phyloP scores from a whole-genome alignment of 768 basidiomycete genomes.

The Cystofilobasidium macerans region DNA sequence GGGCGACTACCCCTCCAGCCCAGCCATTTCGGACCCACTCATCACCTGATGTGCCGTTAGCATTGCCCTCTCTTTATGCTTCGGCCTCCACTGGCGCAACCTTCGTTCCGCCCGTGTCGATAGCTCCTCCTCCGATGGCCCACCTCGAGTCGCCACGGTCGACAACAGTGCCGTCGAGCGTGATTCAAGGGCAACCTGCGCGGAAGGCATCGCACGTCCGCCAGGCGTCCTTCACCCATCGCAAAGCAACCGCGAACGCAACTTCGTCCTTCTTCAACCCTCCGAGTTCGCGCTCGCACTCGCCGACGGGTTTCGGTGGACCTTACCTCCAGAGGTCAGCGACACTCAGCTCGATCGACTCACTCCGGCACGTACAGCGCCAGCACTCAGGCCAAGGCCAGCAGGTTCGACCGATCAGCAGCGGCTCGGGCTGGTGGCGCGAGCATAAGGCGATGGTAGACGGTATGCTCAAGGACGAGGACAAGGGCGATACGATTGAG shows the following conservation, averaged over 20 bases:
- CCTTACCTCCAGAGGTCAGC: conserved; percentile 5
- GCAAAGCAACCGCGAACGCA: conserved; percentile 6
- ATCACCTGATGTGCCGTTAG: not conserved
- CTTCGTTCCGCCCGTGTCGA: not conserved
- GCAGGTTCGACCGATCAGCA: conserved; percentile 7
- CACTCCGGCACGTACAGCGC: conserved; percentile 8
- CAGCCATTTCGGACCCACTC: not conserved
- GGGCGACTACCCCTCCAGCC: not conserved
- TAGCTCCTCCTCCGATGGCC: conserved; percentile 8
- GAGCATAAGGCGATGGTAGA: conserved; percentile 36
- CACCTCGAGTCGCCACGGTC: conserved; percentile 4
- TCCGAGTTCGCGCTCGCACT: not conserved
- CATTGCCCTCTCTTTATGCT: not conserved
- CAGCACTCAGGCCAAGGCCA: not conserved
- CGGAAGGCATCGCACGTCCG: not conserved
- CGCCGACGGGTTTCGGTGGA: not conserved
- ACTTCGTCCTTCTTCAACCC: not conserved
- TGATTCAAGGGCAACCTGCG: not conserved
- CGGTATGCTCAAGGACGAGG: conserved; percentile 46
- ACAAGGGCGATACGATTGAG: conserved; percentile 45
- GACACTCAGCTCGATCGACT: conserved; percentile 14
- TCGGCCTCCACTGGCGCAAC: not conserved
- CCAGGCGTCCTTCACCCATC: not conserved
- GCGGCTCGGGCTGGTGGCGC: conserved; percentile 11
- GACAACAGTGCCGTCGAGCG: not conserved